Base-by-base conservation (phyloP, 1,284 basidiomycete species). In the Rhodotorula sp. region DNA sequence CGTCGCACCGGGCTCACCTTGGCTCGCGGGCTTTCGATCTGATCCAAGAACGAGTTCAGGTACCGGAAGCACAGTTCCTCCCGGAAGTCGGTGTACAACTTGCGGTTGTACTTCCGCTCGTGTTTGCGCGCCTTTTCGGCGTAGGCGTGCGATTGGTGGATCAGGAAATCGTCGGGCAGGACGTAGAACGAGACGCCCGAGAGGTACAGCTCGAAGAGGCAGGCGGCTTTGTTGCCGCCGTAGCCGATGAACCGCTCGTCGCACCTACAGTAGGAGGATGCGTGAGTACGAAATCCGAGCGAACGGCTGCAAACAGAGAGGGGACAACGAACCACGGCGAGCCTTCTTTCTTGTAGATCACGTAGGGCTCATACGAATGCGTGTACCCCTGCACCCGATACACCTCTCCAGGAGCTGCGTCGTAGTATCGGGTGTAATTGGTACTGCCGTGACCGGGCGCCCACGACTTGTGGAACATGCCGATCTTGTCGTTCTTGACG, bases 171-270 rank as follows among this genome's bases (percentile, higher is more conserved):
- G 79, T 93, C 91, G 8, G 89, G 84, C 26, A 93, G 85, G 49
- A 93, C 90, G 79, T 89, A 91, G 81, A 88, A 92, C 16, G 88
- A 87, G 58, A 91, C 86, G 3, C 88, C 88, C 26, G 86, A 85
- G 47, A 89, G 80, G 79, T 87, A 87, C 81, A 89, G 85, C 78
- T 87, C 87, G 78, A 86, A 89, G 31, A 89, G 80, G 76, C 88
- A 89, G 14, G 87, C 87, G 1, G 87, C 88, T 78, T 88, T 89
- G 81, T 89, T 89, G 46, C 84, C 87, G 23, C 91, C 91, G 79
- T 93, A 93, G 1, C 91, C 91, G 61, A 91, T 86, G 78, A 93
- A 93, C n/a, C 91, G 86, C 79, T 92, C 91, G 78, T 93, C 91
- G 78, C 91, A 93, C 90, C 87, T 87, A 67, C 20, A 12, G n/a